Evolutionary conservation across 371 early-diverging fungal species (phyloP).

Genomic region (Apophysomyces ossiformis): DNA sequence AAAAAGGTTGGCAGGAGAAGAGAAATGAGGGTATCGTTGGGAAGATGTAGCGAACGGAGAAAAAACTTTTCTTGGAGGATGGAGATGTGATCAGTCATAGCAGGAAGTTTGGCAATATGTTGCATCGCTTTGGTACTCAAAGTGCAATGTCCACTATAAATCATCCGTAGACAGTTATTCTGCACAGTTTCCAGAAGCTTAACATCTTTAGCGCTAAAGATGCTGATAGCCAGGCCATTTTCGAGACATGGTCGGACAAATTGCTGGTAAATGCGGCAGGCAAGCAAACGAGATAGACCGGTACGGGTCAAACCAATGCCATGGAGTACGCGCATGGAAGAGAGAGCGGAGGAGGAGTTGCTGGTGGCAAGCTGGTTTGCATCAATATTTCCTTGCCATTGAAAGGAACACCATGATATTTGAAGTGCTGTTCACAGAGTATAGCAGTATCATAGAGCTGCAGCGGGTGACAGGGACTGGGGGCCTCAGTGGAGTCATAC

Average conservation of each 20-base stretch:
- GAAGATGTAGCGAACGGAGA: background rate
- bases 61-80: slow-evolving; percentile 16
- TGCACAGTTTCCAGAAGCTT: background rate
- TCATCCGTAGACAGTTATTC: background rate
- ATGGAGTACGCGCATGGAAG: slow-evolving; percentile 7
- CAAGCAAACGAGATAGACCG: slow-evolving; percentile 3
- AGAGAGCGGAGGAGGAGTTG: background rate
- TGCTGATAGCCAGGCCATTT: slow-evolving; percentile 12
- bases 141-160: background rate
- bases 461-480: slow-evolving; percentile 2
- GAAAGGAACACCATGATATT: slow-evolving; percentile 23
- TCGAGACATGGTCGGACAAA: slow-evolving; percentile 10
- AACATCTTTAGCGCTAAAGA: background rate
- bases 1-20: slow-evolving; percentile 1
- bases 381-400: slow-evolving; percentile 12
- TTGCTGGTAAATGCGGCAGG: slow-evolving; percentile 1
- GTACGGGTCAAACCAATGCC: slow-evolving; percentile 11
- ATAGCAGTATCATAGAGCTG: slow-evolving; percentile 9
- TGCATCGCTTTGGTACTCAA: slow-evolving; percentile 15
- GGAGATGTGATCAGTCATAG: background rate
- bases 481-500: background rate
- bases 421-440: slow-evolving; percentile 5
- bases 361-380: slow-evolving; percentile 1
- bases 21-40: slow-evolving; percentile 13
- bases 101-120: slow-evolving; percentile 15